phyloP scores from a whole-genome alignment of 2,329 filamentous ascomycete species.

The Monosporascus cannonballus region DNA sequence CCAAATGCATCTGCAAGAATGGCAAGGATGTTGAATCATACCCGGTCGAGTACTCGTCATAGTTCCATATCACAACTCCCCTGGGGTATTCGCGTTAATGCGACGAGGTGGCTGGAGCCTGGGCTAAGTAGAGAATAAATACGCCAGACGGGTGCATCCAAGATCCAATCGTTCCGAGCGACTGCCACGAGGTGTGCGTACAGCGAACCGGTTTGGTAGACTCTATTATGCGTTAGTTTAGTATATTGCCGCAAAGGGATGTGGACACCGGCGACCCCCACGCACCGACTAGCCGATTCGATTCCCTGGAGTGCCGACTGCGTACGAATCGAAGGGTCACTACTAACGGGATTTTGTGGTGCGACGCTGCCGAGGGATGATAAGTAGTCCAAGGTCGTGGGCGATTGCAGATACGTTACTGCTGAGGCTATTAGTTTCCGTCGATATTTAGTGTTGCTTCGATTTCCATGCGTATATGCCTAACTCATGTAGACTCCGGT shows the following conservation, averaged over 20 bases:
- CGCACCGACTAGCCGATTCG: conserved; percentile 14
- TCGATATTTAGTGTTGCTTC: conserved; percentile 30
- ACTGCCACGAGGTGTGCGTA: too few species aligned
- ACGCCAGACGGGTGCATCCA: too few species aligned
- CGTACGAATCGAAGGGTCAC: conserved; percentile 29
- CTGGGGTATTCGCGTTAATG: too few species aligned
- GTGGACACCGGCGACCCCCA: not conserved
- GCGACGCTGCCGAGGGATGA: conserved; percentile 23
- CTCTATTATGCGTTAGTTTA: too few species aligned
- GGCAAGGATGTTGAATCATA: too few species aligned
- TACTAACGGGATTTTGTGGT: conserved; percentile 26
- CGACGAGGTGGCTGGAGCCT: too few species aligned
- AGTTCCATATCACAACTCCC: too few species aligned
- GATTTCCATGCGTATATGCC: conserved; percentile 26
- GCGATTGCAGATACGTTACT: conserved; percentile 29
- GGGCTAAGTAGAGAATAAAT: too few species aligned
- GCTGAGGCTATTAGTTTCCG: conserved; percentile 28
- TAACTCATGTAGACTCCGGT: conserved; percentile 29
- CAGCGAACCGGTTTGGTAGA: too few species aligned
- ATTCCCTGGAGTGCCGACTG: conserved; percentile 31
- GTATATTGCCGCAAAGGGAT: not conserved
- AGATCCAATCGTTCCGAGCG: too few species aligned
- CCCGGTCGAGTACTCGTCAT: too few species aligned
- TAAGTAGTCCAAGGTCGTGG: conserved; percentile 25
- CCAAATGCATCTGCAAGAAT: too few species aligned